Evolutionary conservation across 495 filamentous ascomycete genomes (phyloP), one percentile per base, ranked within the genome.

Genomic region (Xylaria scruposa): DNA sequence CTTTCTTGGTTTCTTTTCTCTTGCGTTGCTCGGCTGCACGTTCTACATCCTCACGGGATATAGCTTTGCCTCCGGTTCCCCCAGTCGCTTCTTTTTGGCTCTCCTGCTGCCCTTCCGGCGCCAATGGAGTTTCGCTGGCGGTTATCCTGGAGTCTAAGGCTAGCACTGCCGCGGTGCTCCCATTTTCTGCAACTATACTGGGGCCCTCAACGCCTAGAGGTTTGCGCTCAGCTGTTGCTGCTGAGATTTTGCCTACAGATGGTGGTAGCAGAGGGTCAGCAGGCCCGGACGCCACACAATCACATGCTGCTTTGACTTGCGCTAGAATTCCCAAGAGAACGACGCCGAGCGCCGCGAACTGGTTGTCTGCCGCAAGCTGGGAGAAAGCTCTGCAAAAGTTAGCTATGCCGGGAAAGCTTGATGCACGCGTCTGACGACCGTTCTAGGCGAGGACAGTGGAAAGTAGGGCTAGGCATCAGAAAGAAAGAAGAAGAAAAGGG

Each of bases 291-390:
- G 61, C 58, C 21, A 26, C 53, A 17, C 56, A 60, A 0, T 76
- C 72, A 56, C 89, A 80, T 13, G 84, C 80, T 66, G 79, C 83
- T 71, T 85, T 79, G 56, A 92, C 79, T 71, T 90, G 87, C 31
- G 90, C 90, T 58, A 95, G 79, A 17, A 85, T 81, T 21, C 87
- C 90, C n/a, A 94, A 61, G 7, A 97, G 84, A 56, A 92, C 87
- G 19, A 94, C 81, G n/a, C 93, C 93, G n/a, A 96, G 85, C 1
- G 91, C 82, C n/a, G 92, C 88, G 77, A 92, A 94, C 71, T 93
- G 91, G 47, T 83, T 87, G 80, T 94, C 92, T 10, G 89, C 89
- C 6, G 92, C 81, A 17, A 95, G 81, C 33, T 90, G 90, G 9
- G 88, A 89, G 77, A 97, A 95, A 0, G 91, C 89, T 19, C 84